Conservation (phyloP, 2,329 filamentous ascomycete species). For the Polytolypa hystricis region DNA sequence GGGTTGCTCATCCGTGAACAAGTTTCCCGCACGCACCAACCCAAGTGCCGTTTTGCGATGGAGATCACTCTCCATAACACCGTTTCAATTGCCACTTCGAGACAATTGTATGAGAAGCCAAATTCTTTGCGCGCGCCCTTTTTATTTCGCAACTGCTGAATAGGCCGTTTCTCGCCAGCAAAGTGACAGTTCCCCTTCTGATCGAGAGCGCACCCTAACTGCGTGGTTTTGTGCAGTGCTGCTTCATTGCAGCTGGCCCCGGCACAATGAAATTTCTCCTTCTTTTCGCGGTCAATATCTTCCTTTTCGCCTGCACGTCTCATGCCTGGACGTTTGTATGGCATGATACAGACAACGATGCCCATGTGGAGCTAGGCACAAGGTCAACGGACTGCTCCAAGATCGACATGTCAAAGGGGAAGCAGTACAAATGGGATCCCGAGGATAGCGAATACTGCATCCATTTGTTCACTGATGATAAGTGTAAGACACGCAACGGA, state of each 20-base stretch:
- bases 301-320: background rate
- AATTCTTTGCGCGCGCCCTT: no score
- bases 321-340: conserved; percentile 8
- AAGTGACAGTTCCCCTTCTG: no score
- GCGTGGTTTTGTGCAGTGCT: no score
- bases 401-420: conserved; percentile 6
- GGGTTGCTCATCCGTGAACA: no score
- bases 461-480: conserved; percentile 5
- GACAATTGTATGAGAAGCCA: no score
- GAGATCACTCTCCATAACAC: background rate
- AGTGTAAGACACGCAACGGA: conserved; percentile 5
- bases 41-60: background rate
- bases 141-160: no score
- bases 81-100: no score
- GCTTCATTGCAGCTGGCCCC: no score
- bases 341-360: conserved; percentile 1
- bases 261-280: conserved; percentile 4
- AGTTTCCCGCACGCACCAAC: background rate
- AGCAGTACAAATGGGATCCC: conserved; percentile 8
- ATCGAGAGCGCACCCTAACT: no score
- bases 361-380: conserved; percentile 4
- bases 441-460: conserved; percentile 4
- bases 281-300: background rate
- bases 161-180: no score
- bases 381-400: conserved; percentile 1